Conservation (phyloP, 75 land plant genomes). For the Larix kaempferi region DNA sequence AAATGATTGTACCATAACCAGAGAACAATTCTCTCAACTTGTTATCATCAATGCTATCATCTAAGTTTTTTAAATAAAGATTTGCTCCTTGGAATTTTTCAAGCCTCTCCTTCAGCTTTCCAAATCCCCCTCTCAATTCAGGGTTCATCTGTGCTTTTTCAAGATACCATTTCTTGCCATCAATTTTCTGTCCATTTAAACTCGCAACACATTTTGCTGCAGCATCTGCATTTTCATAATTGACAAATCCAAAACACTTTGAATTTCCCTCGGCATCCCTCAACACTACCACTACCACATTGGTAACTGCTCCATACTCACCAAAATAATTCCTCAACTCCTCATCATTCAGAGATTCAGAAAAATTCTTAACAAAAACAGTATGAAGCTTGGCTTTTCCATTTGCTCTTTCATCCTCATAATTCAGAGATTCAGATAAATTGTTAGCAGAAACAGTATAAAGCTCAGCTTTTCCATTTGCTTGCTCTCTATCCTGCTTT, state of each 20-base stretch:
- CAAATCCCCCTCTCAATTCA: slow-evolving; percentile 61
- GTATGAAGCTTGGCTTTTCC: too few relatives aligned
- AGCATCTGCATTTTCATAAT: too few relatives aligned
- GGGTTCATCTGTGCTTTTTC: slow-evolving; percentile 78
- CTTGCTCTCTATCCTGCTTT: too few relatives aligned
- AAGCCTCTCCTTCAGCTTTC: too few relatives aligned
- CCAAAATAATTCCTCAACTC: slow-evolving; percentile 63
- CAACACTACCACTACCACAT: slow-evolving; percentile 80
- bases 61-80: slow-evolving; percentile 71
- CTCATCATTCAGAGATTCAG: slow-evolving; percentile 61
- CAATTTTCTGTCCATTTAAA: slow-evolving; percentile 65
- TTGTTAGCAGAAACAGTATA: too few relatives aligned
- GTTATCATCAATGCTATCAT: slow-evolving; percentile 69
- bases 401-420: too few relatives aligned
- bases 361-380: too few relatives aligned
- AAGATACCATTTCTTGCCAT: slow-evolving; percentile 83
- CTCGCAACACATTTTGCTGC: slow-evolving; percentile 66
- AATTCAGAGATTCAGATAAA: too few relatives aligned
- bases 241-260: slow-evolving; percentile 81
- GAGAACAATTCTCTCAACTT: slow-evolving; percentile 69
- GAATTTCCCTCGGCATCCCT: slow-evolving; percentile 73
- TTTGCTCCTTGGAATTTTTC: too few relatives aligned
- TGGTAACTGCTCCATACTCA: slow-evolving; percentile 60
- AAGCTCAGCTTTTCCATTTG: too few relatives aligned
- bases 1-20: slow-evolving; percentile 66